Percentiles rank a stretch among this genome's conserved stretches.
These are phyloP conservation scores for Rhizopus stolonifer DNA, from an alignment of 371 early-diverging fungal species.

Conservation along the genomic window DNA sequence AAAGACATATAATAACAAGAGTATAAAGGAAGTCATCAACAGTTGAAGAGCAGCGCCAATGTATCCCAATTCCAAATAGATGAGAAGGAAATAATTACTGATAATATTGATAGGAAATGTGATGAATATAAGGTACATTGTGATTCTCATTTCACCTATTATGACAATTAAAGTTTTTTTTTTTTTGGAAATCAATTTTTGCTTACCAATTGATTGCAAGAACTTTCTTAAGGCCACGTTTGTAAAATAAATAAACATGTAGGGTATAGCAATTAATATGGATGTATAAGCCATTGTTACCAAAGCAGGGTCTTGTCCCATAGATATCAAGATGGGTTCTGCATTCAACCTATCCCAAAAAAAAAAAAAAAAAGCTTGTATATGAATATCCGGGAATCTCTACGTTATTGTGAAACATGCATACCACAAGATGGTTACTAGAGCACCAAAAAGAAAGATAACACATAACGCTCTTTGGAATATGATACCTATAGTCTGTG, in stretches of 20 bases:
- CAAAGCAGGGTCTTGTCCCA: slow-evolving; percentile 40
- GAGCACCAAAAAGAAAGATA: slow-evolving; percentile 24
- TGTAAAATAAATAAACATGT: slow-evolving; percentile 28
- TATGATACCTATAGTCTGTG: slow-evolving; percentile 36
- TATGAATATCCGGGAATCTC: no score
- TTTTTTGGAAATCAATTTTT: neutral
- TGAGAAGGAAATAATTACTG: slow-evolving; percentile 32
- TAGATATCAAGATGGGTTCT: slow-evolving; percentile 13
- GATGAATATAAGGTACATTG: slow-evolving; percentile 31
- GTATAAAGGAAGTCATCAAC: slow-evolving; percentile 1
- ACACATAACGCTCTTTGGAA: slow-evolving; percentile 37
- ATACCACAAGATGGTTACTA: slow-evolving; percentile 31
- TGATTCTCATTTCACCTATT: slow-evolving; percentile 35
- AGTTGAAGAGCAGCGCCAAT: slow-evolving; percentile 36
- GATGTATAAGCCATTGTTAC: slow-evolving; percentile 32
- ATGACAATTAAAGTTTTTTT: no score
- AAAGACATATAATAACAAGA: slow-evolving; percentile 6
- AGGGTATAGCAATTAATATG: slow-evolving; percentile 26
- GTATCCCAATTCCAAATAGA: slow-evolving; percentile 27
- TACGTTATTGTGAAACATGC: neutral
- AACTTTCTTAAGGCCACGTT: slow-evolving; percentile 35
- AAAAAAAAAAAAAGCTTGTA: no score
- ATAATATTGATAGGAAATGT: slow-evolving; percentile 33
- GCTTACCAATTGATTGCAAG: slow-evolving; percentile 36
- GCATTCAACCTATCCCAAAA: slow-evolving; percentile 4